phyloP scores from a whole-genome alignment of 495 filamentous ascomycete species.

The Tetracladium setigerum region DNA sequence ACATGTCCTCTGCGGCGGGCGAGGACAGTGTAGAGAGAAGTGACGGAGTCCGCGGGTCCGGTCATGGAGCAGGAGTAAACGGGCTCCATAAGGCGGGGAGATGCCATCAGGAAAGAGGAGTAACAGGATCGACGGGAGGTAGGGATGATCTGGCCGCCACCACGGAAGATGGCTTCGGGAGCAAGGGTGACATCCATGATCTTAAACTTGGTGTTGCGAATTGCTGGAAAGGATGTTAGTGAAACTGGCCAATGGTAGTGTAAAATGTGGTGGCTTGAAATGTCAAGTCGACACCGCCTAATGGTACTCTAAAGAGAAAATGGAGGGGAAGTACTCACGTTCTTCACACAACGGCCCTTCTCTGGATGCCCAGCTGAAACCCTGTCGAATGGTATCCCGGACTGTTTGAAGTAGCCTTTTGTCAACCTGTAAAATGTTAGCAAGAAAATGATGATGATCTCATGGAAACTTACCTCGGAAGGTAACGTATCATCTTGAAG shows the following conservation, averaged over 20 bases:
- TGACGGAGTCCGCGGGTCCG: constrained; percentile 83
- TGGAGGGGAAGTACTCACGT: constrained; percentile 52
- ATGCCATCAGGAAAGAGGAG: constrained; percentile 92
- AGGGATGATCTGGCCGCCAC: constrained; percentile 95
- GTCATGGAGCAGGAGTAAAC: constrained; percentile 89
- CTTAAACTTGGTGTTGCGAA: constrained; percentile 92
- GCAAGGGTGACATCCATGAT: constrained; percentile 87
- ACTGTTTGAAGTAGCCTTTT: constrained; percentile 82
- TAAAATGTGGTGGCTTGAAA: too few relatives aligned
- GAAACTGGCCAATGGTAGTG: constrained; percentile 10
- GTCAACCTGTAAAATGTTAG: constrained; percentile 54
- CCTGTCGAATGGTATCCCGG: constrained; percentile 85
- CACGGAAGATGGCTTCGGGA: constrained; percentile 83
- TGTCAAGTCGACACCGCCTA: constrained; percentile 20
- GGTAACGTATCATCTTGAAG: constrained; percentile 94
- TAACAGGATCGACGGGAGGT: constrained; percentile 88
- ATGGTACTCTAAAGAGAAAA: constrained; percentile 14
- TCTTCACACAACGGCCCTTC: constrained; percentile 98
- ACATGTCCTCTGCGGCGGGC: constrained; percentile 87
- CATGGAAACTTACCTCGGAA: constrained; percentile 48
- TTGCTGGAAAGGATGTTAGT: constrained; percentile 46
- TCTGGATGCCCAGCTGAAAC: constrained; percentile 90
- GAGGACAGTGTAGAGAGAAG: constrained; percentile 83
- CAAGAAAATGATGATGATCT: constrained; percentile 20
- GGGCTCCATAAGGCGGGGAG: constrained; percentile 91